A percentile compares a stretch with the other conserved stretches of the same genome.
Evolutionary conservation across 2,329 filamentous ascomycete species (phyloP).

Genomic region (Mollisiaceae sp.): DNA sequence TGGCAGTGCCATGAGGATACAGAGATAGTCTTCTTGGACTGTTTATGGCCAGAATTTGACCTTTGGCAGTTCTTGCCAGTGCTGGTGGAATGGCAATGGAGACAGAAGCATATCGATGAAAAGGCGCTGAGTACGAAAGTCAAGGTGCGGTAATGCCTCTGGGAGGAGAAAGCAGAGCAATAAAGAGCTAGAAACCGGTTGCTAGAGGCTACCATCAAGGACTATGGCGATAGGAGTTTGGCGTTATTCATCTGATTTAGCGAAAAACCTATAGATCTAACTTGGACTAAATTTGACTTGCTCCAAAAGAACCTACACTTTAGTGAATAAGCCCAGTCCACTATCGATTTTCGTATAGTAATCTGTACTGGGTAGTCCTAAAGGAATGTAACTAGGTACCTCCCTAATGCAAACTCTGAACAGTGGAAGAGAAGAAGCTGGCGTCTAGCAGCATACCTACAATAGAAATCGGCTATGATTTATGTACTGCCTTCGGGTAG

Average conservation of each 20-base stretch:
- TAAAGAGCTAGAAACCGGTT: background rate
- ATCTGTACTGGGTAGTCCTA: no score
- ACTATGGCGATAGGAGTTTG: background rate
- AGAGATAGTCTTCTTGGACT: constrained; percentile 89
- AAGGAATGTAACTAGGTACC: no score
- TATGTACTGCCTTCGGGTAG: no score
- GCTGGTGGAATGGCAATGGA: constrained; percentile 85
- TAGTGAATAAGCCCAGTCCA: background rate
- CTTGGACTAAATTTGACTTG: background rate
- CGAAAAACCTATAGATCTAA: background rate
- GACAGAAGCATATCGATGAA: constrained; percentile 46
- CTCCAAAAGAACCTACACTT: background rate
- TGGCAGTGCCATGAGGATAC: constrained; percentile 97
- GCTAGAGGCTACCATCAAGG: background rate
- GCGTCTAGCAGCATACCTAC: no score
- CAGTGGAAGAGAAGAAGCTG: no score
- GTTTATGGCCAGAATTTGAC: constrained; percentile 95
- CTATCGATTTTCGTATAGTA: no score
- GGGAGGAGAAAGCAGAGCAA: background rate
- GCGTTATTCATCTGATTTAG: background rate
- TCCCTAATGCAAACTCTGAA: no score
- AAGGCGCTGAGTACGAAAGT: constrained; percentile 31
- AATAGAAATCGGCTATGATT: no score
- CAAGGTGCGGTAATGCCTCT: constrained; percentile 27
- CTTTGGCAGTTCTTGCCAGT: constrained; percentile 93